phyloP scores from a whole-genome alignment of 441 rosid genomes.

The Hura crepitans region DNA sequence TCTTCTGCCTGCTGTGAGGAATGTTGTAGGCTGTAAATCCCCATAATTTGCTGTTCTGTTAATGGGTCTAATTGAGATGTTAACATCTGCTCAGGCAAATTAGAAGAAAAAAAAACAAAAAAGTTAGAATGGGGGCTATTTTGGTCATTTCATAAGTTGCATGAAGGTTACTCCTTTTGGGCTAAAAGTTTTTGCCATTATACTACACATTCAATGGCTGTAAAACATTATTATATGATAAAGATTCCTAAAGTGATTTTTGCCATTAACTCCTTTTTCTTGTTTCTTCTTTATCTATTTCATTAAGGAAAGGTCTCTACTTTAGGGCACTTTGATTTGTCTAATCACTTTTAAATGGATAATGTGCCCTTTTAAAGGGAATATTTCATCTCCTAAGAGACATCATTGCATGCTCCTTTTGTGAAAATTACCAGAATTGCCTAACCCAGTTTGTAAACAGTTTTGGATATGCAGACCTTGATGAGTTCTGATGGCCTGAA shows the following conservation, averaged over 20 bases:
- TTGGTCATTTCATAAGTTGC: slow-evolving; percentile 4
- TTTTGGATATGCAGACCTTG: slow-evolving; percentile 57
- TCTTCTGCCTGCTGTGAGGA: slow-evolving; percentile 94
- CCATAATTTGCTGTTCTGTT: slow-evolving; percentile 83
- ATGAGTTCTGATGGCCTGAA: slow-evolving; percentile 91
- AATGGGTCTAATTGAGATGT: slow-evolving; percentile 73
- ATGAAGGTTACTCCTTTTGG: not conserved
- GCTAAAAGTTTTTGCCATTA: not conserved
- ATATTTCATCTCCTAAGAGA: slow-evolving; percentile 14
- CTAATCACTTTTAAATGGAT: slow-evolving; percentile 19
- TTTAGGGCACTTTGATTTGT: slow-evolving; percentile 19
- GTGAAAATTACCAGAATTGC: slow-evolving; percentile 10
- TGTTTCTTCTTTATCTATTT: not conserved
- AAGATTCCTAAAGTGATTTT: not conserved
- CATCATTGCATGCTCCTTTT: not conserved
- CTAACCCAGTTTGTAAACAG: too few relatives aligned
- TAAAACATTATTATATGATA: not conserved
- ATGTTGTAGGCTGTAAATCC: slow-evolving; percentile 77
- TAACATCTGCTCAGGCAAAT: slow-evolving; percentile 42
- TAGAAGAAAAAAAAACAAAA: too few relatives aligned
- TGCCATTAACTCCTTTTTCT: not conserved
- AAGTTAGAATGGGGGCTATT: not conserved
- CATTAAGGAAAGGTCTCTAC: not conserved
- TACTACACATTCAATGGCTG: not conserved
- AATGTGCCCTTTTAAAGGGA: slow-evolving; percentile 23